Percentiles rank a stretch among this genome's conserved stretches.
Evolutionary conservation across 345 rosid species (phyloP).

Genomic region (Gossypium ekmanianum): DNA sequence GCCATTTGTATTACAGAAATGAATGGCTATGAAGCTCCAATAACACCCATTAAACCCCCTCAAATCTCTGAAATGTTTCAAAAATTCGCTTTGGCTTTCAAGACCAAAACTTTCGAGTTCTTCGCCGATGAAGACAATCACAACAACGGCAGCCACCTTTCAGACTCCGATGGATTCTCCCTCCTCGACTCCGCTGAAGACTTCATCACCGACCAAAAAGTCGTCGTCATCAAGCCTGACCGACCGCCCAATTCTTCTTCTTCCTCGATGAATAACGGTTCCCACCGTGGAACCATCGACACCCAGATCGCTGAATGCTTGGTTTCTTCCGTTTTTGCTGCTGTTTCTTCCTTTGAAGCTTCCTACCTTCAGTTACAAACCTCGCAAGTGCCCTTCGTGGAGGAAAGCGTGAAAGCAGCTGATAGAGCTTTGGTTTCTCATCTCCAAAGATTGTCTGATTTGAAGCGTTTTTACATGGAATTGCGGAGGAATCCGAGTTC

Average conservation of each 20-base stretch:
- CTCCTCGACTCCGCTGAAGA: constrained; percentile 87
- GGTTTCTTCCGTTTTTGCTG: constrained; percentile 72
- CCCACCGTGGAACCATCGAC: constrained; percentile 36
- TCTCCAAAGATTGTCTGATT: constrained; percentile 64
- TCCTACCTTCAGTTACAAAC: constrained; percentile 83
- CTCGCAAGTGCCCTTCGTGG: constrained; percentile 74
- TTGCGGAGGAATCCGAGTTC: constrained; percentile 43
- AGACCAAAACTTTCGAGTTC: constrained; percentile 86
- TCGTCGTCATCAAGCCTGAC: constrained; percentile 88
- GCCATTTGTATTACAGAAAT: constrained; percentile 39
- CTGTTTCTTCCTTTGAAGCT: constrained; percentile 73
- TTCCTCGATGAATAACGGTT: constrained; percentile 2
- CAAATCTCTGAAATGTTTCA: constrained; percentile 88
- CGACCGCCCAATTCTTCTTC: constrained; percentile 23
- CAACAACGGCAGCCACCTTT: constrained; percentile 26
- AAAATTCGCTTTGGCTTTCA: constrained; percentile 90
- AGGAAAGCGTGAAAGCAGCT: constrained; percentile 56
- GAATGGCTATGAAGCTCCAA: constrained; percentile 32
- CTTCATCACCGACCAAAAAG: constrained; percentile 88
- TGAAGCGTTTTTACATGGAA: constrained; percentile 31
- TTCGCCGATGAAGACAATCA: constrained; percentile 53
- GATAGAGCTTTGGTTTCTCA: constrained; percentile 72
- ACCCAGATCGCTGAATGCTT: constrained; percentile 44
- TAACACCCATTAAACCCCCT: constrained; percentile 42
- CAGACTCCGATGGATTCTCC: constrained; percentile 42